Percentiles rank a stretch among this genome's conserved stretches.
These are phyloP conservation scores for Gossypium trilobum DNA, from an alignment of 441 rosid species.

Conservation along the genomic window DNA sequence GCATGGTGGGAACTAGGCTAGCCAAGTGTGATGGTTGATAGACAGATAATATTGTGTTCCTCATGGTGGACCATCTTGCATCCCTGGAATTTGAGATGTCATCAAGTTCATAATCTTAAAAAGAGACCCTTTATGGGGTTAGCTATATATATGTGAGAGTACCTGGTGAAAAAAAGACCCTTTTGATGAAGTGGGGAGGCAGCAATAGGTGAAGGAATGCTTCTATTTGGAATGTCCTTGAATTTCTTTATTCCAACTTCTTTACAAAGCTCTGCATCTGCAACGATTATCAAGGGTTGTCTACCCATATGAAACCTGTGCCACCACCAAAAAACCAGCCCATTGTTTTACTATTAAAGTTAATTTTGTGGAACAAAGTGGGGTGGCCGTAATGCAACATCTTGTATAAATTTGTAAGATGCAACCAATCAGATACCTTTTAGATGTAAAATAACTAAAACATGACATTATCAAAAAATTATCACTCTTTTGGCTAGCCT, in stretches of 20 bases:
- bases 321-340: background rate
- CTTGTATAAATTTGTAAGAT: background rate
- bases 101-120: background rate
- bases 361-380: background rate
- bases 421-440: background rate
- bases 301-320: slow-evolving; percentile 96
- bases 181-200: slow-evolving; percentile 92
- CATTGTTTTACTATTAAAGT: background rate
- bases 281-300: slow-evolving; percentile 73
- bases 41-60: slow-evolving; percentile 73
- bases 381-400: background rate
- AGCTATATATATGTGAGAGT: background rate
- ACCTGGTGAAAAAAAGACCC: slow-evolving; percentile 94
- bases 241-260: slow-evolving; percentile 88
- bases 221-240: slow-evolving; percentile 72
- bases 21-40: slow-evolving; percentile 90
- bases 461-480: background rate
- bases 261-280: slow-evolving; percentile 77
- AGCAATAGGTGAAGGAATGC: slow-evolving; percentile 91
- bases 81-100: slow-evolving; percentile 40
- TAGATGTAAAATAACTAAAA: background rate
- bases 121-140: background rate
- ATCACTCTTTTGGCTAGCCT: background rate
- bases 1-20: slow-evolving; percentile 74
- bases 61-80: slow-evolving; percentile 77